Evolutionary conservation across 306 rosid species (phyloP).

Genomic region (Boehmeria nivea): DNA sequence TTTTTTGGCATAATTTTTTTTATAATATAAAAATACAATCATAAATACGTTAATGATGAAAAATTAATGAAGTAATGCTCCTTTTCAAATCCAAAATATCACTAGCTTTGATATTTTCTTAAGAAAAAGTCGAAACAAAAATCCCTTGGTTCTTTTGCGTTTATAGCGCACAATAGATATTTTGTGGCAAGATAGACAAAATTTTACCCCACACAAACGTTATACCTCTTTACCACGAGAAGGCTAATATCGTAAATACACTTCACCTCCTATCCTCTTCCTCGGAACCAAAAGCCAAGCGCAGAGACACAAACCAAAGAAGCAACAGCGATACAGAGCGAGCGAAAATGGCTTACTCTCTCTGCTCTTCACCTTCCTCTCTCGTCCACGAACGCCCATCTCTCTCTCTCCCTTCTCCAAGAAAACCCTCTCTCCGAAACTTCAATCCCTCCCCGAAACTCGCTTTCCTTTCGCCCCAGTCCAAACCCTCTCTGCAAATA

Average conservation of each 20-base stretch:
- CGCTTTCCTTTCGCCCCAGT: constrained; percentile 16
- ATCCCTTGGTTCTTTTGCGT: too few relatives aligned
- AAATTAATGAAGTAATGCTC: too few relatives aligned
- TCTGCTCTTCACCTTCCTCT: constrained; percentile 52
- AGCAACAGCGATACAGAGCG: background rate
- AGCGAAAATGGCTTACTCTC: constrained; percentile 59
- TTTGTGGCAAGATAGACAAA: too few relatives aligned
- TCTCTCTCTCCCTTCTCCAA: constrained; percentile 21
- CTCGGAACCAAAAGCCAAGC: background rate
- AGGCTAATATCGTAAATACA: constrained; percentile 11
- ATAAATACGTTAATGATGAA: too few relatives aligned
- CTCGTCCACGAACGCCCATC: constrained; percentile 46
- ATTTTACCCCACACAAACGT: too few relatives aligned
- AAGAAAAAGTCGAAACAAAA: too few relatives aligned
- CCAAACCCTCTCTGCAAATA: constrained; percentile 40
- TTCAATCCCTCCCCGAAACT: constrained; percentile 23
- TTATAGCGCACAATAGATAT: too few relatives aligned
- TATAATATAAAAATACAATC: too few relatives aligned
- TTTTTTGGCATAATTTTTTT: too few relatives aligned
- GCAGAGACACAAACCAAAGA: background rate
- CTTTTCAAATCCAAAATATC: too few relatives aligned
- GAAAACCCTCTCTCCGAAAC: constrained; percentile 21
- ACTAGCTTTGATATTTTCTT: too few relatives aligned
- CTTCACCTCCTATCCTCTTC: background rate
- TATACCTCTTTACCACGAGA: background rate